Percentiles rank a stretch among this genome's conserved stretches.
phyloP scores from a whole-genome alignment of 1,284 basidiomycete species.

The Moniliella sp. region DNA sequence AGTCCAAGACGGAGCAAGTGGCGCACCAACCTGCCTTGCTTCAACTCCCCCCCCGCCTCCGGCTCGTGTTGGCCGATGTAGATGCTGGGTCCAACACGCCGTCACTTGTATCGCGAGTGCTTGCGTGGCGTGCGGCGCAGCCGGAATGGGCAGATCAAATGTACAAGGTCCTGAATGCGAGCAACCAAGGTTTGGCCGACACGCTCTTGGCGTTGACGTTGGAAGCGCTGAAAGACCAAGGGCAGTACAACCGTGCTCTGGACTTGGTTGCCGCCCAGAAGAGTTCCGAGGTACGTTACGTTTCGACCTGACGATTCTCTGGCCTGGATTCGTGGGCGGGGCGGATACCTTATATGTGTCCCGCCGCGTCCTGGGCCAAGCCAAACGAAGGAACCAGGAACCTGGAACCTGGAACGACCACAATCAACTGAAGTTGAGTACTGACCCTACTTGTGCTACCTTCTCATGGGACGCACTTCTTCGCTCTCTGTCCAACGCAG shows the following conservation, averaged over 20 bases:
- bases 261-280: constrained; percentile 21
- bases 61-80: constrained; percentile 26
- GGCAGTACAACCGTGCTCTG: constrained; percentile 18
- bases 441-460: too few species aligned
- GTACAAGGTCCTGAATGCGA: constrained; percentile 19
- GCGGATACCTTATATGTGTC: too few species aligned
- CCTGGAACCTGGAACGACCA: too few species aligned
- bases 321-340: too few species aligned
- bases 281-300: constrained; percentile 2
- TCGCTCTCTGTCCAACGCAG: too few species aligned
- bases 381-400: too few species aligned
- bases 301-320: background rate
- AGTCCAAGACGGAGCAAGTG: too few species aligned
- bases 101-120: constrained; percentile 23
- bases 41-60: constrained; percentile 19
- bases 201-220: constrained; percentile 16
- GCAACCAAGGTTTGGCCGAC: constrained; percentile 24
- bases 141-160: constrained; percentile 25
- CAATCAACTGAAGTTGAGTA: too few species aligned
- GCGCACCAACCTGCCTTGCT: constrained; percentile 20
- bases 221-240: constrained; percentile 10
- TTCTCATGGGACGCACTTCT: too few species aligned
- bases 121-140: constrained; percentile 18
- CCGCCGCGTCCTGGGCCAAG: too few species aligned
- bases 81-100: constrained; percentile 31